A percentile compares a stretch with the other conserved stretches of the same genome.
Conservation (phyloP, 306 rosid species). For the Medicago arabica region DNA sequence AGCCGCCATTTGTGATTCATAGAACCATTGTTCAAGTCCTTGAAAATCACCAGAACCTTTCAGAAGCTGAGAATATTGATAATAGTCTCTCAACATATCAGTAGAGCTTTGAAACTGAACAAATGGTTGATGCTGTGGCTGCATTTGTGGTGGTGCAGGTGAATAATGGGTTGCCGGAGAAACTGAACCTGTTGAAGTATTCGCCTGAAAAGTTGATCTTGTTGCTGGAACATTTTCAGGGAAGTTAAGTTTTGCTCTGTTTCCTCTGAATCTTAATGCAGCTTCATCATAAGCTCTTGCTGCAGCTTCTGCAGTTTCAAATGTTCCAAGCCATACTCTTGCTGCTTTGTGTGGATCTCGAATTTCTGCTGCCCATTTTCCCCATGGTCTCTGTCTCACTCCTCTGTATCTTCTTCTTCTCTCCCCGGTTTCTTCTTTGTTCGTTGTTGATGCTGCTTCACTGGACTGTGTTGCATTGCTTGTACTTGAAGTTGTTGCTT, state of each 20-base stretch:
- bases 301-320: slow-evolving; percentile 95
- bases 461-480: slow-evolving; percentile 4
- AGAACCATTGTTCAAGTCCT: slow-evolving; percentile 66
- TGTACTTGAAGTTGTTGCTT: background rate
- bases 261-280: slow-evolving; percentile 88
- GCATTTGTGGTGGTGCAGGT: background rate
- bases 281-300: slow-evolving; percentile 96
- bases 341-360: slow-evolving; percentile 97
- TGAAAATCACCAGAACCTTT: slow-evolving; percentile 60
- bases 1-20: slow-evolving; percentile 57
- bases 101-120: slow-evolving; percentile 43
- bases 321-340: slow-evolving; percentile 96
- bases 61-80: slow-evolving; percentile 75
- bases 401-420: slow-evolving; percentile 82
- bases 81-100: slow-evolving; percentile 57
- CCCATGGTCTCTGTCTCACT: slow-evolving; percentile 98
- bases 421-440: slow-evolving; percentile 63
- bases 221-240: slow-evolving; percentile 72
- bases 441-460: background rate
- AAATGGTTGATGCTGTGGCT: slow-evolving; percentile 32
- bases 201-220: slow-evolving; percentile 11
- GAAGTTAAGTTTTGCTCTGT: slow-evolving; percentile 93
- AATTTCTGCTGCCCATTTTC: slow-evolving; percentile 98
- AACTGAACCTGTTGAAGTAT: background rate
- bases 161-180: slow-evolving; percentile 15